phyloP scores from a whole-genome alignment of 2,329 filamentous ascomycete genomes.

The Pezicula carpinea region DNA sequence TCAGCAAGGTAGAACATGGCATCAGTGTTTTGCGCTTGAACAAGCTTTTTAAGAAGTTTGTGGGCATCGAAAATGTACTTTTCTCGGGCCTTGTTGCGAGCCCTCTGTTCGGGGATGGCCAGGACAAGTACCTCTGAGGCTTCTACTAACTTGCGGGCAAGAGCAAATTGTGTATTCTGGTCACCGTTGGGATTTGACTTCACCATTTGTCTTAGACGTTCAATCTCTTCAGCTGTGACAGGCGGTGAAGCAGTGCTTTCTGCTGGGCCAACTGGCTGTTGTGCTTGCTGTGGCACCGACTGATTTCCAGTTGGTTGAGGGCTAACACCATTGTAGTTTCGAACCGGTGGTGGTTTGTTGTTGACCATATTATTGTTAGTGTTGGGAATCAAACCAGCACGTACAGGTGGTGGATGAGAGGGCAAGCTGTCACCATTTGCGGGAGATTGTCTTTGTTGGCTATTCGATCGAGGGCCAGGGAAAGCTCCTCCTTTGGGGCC shows the following conservation, averaged over 20 bases:
- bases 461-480: conserved; percentile 14
- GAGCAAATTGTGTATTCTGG: conserved; percentile 61
- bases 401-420: conserved; percentile 58
- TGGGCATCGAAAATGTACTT: conserved; percentile 80
- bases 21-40: conserved; percentile 66
- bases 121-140: conserved; percentile 72
- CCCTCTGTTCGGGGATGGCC: conserved; percentile 61
- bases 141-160: conserved; percentile 83
- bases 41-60: conserved; percentile 87
- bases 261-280: conserved; percentile 8
- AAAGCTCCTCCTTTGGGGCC: conserved; percentile 9
- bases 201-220: conserved; percentile 64
- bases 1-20: conserved; percentile 95
- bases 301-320: conserved; percentile 4
- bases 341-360: conserved; percentile 50
- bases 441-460: conserved; percentile 16
- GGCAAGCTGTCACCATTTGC: conserved; percentile 38
- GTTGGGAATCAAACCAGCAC: conserved; percentile 57
- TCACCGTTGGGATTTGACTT: conserved; percentile 66
- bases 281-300: conserved; percentile 1
- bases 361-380: conserved; percentile 48
- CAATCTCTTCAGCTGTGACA: conserved; percentile 75
- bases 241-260: conserved; percentile 7
- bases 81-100: conserved; percentile 71
- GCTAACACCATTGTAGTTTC: conserved; percentile 28